Base-by-base conservation (phyloP, 2,329 filamentous ascomycete genomes). In the Chrysoporthe deuterocubensis region DNA sequence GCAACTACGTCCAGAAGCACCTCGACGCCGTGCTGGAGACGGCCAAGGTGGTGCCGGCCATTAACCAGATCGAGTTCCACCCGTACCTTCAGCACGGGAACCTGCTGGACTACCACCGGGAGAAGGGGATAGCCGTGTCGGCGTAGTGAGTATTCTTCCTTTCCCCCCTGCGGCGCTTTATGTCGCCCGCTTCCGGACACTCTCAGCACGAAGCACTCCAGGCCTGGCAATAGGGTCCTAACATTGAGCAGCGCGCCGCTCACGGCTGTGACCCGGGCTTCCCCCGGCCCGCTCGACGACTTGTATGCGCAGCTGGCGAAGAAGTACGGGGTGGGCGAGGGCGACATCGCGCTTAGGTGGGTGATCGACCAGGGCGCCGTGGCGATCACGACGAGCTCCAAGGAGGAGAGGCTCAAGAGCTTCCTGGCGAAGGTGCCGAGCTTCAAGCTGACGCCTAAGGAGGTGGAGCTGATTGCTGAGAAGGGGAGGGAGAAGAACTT, bases 11-110 rank as follows among this genome's bases (percentile, higher is more conserved):
- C 43, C 79, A 83, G 72, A 75, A 79, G 56, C 81, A 91, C 71
- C 78, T 91, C 26, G 84, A 90, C 75, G 74, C 79, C 2, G 75
- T 90, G 54, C 80, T 90, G 2, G 76, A 84, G 75, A 87, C 88
- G 5, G 89, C 89, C 62, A 85, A 84, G 72, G 76, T 91, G 69
- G 76, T 81, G 3, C 92, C 92, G 0, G 89, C 87, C 7, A 85
- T 92, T 70, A 94, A 95, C 81, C 92, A 96, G 83, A 91, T 95
- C 75, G 92, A 95, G 81, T 89, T 87, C 74, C 91, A 96, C 78
- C 91, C 92, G 0, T 92, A 93, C 76, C 82, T 92, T 63, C 90
- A 91, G 78, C 90, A 91, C 75, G 82, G 82, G 6, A 61, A 78
- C 63, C 74, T 83, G 14, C 71, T 83, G 14, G 71, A 77, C 11